Conservation (phyloP, 768 basidiomycete genomes). For the Atractiella rhizophila region DNA sequence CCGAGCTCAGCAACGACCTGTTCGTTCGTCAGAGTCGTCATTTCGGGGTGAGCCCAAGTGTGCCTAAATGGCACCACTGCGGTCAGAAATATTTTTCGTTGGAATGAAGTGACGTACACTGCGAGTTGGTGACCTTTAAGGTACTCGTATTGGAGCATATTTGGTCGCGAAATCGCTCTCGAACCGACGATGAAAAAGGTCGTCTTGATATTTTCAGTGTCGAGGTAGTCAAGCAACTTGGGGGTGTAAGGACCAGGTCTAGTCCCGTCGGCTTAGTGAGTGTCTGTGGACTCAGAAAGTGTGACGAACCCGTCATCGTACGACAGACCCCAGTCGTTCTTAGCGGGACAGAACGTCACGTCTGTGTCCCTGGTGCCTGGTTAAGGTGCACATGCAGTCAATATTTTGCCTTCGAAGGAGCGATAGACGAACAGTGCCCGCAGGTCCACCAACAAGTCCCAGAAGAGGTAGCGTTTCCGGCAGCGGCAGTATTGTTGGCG, state of each 20-base stretch:
- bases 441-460: constrained; percentile 82
- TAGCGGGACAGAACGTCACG: constrained; percentile 46
- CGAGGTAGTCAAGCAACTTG: constrained; percentile 43
- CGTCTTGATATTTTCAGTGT: constrained; percentile 37
- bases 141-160: constrained; percentile 46
- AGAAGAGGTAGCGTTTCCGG: constrained; percentile 29
- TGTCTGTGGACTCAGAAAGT: not conserved
- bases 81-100: constrained; percentile 15
- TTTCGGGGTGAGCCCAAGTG: constrained; percentile 57
- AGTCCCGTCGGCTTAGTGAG: constrained; percentile 30
- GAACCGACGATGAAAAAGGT: constrained; percentile 80
- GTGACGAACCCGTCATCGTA: constrained; percentile 17
- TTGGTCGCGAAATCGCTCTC: constrained; percentile 46
- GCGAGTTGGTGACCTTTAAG: constrained; percentile 55
- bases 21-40: constrained; percentile 53
- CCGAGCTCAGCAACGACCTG: constrained; percentile 37
- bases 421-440: constrained; percentile 37
- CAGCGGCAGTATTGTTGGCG: constrained; percentile 50
- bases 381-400: constrained; percentile 59
- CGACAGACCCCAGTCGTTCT: constrained; percentile 31
- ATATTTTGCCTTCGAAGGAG: not conserved
- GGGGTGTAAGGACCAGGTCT: constrained; percentile 58
- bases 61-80: constrained; percentile 22
- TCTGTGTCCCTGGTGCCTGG: constrained; percentile 43
- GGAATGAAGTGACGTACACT: constrained; percentile 38